Percentiles rank a stretch among this genome's conserved stretches.
Conservation (phyloP, 1,284 basidiomycete species). For the Microbotryum violaceum region DNA sequence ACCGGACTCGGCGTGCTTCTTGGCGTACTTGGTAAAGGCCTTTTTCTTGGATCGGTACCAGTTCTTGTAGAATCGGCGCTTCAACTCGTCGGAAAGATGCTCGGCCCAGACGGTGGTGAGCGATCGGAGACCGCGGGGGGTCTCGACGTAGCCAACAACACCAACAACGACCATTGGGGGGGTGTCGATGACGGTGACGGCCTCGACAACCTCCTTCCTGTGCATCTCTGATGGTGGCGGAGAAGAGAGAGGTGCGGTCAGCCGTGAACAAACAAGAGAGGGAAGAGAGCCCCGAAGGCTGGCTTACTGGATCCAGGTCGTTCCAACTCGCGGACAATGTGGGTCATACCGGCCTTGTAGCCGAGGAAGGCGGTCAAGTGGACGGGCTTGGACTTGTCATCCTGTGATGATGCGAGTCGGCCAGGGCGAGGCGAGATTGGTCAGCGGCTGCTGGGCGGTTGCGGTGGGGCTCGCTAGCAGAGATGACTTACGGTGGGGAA, state of each 20-base stretch:
- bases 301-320: slow-evolving; percentile 91
- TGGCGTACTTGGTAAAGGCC: slow-evolving; percentile 96
- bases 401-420: slow-evolving; percentile 50
- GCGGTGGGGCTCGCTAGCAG: neutral
- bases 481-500: slow-evolving; percentile 71
- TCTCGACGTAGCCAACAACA: slow-evolving; percentile 99
- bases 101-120: slow-evolving; percentile 61
- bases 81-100: slow-evolving; percentile 71
- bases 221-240: slow-evolving; percentile 69
- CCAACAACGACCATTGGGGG: slow-evolving; percentile 96
- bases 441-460: neutral
- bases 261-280: neutral
- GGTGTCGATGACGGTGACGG: slow-evolving; percentile 92
- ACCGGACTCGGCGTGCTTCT: slow-evolving; percentile 95
- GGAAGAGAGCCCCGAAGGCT: slow-evolving; percentile 14
- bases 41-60: slow-evolving; percentile 99
- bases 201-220: slow-evolving; percentile 99
- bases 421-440: neutral
- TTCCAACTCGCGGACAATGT: slow-evolving; percentile 98
- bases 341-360: slow-evolving; percentile 99
- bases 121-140: slow-evolving; percentile 92
- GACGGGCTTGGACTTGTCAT: slow-evolving; percentile 98
- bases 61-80: slow-evolving; percentile 89
- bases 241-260: slow-evolving; percentile 5
- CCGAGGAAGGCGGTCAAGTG: slow-evolving; percentile 98